Evolutionary conservation across 768 basidiomycete genomes (phyloP).

Genomic region (Podaxis sp.): DNA sequence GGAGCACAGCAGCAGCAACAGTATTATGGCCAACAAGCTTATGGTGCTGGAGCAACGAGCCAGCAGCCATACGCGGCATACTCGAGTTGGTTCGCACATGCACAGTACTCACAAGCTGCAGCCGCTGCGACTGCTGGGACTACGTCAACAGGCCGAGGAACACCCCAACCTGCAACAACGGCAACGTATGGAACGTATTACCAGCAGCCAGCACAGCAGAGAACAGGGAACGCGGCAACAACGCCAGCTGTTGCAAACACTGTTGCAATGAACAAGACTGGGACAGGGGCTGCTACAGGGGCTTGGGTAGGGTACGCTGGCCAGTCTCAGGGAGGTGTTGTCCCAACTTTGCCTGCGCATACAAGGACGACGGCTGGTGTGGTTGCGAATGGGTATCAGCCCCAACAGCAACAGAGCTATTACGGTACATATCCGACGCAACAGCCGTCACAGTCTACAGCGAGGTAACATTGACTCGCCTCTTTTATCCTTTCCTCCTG

Average conservation of each 20-base stretch:
- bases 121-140: constrained; percentile 22
- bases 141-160: constrained; percentile 28
- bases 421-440: constrained; percentile 28
- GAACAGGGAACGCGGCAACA: constrained; percentile 11
- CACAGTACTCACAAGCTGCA: constrained; percentile 27
- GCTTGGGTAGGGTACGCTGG: constrained; percentile 14
- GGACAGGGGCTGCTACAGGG: constrained; percentile 14
- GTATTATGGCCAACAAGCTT: constrained; percentile 37
- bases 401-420: constrained; percentile 24
- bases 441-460: constrained; percentile 21
- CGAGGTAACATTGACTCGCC: constrained; percentile 19
- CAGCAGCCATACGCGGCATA: constrained; percentile 37
- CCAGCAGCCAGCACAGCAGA: constrained; percentile 16
- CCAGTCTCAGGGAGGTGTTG: constrained; percentile 14
- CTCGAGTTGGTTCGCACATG: constrained; percentile 29
- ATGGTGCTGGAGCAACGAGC: constrained; percentile 26
- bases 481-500: constrained; percentile 10
- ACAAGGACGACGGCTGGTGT: constrained; percentile 25
- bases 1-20: constrained; percentile 31
- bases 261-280: constrained; percentile 30
- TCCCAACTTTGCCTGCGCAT: constrained; percentile 33
- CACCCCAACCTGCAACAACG: constrained; percentile 27
- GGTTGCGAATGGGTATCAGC: constrained; percentile 20
- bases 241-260: constrained; percentile 59
- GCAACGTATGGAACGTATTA: constrained; percentile 32